These are phyloP conservation scores for Daucus carota DNA, from an alignment of 129 eudicot species.

Conservation along the genomic window DNA sequence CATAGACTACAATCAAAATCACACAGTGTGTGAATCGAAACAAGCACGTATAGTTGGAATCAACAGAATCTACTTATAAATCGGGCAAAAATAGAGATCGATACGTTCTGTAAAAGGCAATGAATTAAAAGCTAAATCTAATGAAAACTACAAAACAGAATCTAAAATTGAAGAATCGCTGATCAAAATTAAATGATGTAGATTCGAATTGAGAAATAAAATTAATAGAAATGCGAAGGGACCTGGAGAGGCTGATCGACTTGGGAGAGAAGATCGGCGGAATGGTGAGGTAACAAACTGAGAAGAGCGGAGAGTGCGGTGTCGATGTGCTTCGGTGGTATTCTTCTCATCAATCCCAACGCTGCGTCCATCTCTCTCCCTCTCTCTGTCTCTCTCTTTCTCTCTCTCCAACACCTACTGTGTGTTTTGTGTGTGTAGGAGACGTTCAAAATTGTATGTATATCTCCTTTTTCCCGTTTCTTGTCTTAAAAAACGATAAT, in stretches of 20 bases:
- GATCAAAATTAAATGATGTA: background rate
- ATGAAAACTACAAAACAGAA: background rate
- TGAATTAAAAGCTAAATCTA: background rate
- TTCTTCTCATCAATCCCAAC: slow-evolving; percentile 92
- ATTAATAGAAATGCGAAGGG: background rate
- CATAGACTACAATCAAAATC: too few relatives aligned
- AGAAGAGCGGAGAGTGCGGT: slow-evolving; percentile 85
- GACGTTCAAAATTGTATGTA: background rate
- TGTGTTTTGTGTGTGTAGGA: background rate
- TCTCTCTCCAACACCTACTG: background rate
- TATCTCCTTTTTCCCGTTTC: background rate
- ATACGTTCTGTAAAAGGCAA: background rate
- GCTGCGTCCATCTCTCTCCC: slow-evolving; percentile 70
- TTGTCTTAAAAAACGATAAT: too few relatives aligned
- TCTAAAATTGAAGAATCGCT: background rate
- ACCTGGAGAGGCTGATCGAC: slow-evolving; percentile 98
- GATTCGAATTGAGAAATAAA: background rate
- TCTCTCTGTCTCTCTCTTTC: background rate
- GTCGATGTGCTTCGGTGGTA: slow-evolving; percentile 81
- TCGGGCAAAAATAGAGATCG: background rate
- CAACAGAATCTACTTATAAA: background rate
- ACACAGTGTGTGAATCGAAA: background rate
- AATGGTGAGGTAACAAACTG: slow-evolving; percentile 68
- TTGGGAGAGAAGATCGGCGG: slow-evolving; percentile 96
- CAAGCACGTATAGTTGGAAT: background rate